A percentile compares a stretch with the other conserved stretches of the same genome.
Evolutionary conservation across 305 asterid genomes (phyloP).

Genomic region (Fraxinus velutina): DNA sequence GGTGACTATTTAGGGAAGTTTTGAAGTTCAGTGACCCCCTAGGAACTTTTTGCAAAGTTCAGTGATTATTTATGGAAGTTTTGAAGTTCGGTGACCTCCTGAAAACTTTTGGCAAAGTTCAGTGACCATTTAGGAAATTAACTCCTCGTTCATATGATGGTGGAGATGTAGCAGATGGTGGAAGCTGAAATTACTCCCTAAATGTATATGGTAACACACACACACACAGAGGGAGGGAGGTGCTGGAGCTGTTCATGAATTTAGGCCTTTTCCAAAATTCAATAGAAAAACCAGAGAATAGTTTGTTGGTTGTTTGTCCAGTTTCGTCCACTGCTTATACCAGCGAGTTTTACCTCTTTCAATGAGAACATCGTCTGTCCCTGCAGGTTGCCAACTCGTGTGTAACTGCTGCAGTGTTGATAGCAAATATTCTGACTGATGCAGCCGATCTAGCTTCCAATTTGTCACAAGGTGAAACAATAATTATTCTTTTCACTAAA

Average conservation of each 20-base stretch:
- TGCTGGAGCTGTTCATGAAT: background rate
- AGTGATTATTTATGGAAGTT: too few relatives aligned
- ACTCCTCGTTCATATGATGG: background rate
- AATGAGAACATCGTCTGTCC: background rate
- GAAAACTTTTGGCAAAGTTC: too few relatives aligned
- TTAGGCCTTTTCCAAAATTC: background rate
- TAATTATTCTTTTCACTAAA: conserved; percentile 8
- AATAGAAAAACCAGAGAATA: background rate
- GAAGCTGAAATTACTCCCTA: background rate
- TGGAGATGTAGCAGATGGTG: background rate
- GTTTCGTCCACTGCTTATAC: background rate
- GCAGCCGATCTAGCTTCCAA: conserved; percentile 47
- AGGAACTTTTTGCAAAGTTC: too few relatives aligned
- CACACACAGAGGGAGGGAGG: background rate
- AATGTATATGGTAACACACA: background rate
- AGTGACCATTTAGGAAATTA: too few relatives aligned
- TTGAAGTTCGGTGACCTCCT: too few relatives aligned
- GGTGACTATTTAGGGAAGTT: too few relatives aligned
- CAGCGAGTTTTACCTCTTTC: background rate
- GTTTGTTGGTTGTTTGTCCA: background rate
- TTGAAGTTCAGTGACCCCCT: too few relatives aligned
- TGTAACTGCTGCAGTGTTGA: conserved; percentile 64
- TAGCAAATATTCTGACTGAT: conserved; percentile 68
- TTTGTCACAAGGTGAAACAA: conserved; percentile 51
- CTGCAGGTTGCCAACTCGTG: conserved; percentile 71